Conservation (phyloP, 78 protist species). For the Dictyostelium purpureum region DNA sequence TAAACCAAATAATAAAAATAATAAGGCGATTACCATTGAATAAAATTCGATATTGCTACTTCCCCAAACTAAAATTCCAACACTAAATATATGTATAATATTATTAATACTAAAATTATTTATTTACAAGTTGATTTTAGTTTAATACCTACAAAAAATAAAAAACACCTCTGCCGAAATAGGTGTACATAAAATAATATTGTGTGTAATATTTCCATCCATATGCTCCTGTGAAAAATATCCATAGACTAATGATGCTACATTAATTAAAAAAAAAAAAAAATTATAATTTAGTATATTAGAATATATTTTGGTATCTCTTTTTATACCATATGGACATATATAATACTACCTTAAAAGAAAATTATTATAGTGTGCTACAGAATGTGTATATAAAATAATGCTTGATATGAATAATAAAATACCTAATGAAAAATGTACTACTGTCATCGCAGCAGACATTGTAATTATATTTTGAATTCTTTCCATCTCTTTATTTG, state of each 20-base stretch:
- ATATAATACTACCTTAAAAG: neutral
- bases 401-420: neutral
- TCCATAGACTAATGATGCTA: conserved; percentile 23
- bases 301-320: neutral
- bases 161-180: conserved; percentile 58
- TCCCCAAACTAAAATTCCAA: conserved; percentile 49
- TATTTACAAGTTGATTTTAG: neutral
- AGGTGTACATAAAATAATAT: conserved; percentile 68
- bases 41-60: conserved; percentile 23
- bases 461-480: neutral
- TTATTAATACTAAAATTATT: neutral
- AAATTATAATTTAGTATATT: neutral
- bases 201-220: conserved; percentile 36
- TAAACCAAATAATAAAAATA: conserved; percentile 57
- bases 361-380: conserved; percentile 6
- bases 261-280: too few relatives aligned
- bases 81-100: neutral
- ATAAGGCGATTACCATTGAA: conserved; percentile 24
- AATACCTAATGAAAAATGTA: conserved; percentile 13
- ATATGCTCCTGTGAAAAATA: conserved; percentile 36
- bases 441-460: conserved; percentile 28
- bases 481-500: too few relatives aligned
- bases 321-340: neutral
- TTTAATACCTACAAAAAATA: conserved; percentile 34
- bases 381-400: neutral